Conservation (phyloP, 306 rosid genomes). For the Trifolium fragiferum region DNA sequence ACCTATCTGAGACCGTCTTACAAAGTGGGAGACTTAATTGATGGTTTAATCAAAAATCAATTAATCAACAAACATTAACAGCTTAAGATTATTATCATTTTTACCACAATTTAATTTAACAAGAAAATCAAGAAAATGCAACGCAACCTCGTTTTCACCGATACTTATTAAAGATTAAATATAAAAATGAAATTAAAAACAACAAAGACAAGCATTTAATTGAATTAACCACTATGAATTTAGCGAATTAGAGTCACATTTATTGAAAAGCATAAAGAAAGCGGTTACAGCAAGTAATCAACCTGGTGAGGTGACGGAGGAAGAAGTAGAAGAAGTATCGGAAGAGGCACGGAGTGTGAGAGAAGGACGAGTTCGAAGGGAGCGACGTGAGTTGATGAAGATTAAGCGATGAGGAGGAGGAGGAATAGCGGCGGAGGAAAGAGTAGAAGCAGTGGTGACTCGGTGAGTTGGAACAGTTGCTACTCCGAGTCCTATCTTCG, state of each 20-base stretch:
- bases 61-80: neutral
- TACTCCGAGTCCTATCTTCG: constrained; percentile 68
- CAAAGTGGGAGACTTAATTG: too few relatives aligned
- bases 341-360: constrained; percentile 64
- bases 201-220: constrained; percentile 26
- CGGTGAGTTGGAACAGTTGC: constrained; percentile 67
- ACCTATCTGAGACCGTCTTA: too few relatives aligned
- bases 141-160: constrained; percentile 24
- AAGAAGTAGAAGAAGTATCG: constrained; percentile 18
- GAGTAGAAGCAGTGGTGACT: constrained; percentile 49
- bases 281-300: neutral
- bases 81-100: neutral
- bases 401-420: constrained; percentile 52
- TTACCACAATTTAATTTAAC: neutral
- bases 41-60: neutral
- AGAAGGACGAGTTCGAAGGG: constrained; percentile 45
- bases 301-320: constrained; percentile 66
- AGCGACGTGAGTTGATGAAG: constrained; percentile 53
- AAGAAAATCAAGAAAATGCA: neutral
- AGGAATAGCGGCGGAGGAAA: constrained; percentile 44
- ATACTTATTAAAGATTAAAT: constrained; percentile 5
- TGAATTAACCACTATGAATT: constrained; percentile 8
- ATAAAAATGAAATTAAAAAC: neutral
- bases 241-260: constrained; percentile 11
- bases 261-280: constrained; percentile 21